Percentiles rank a stretch among this genome's conserved stretches.
These are phyloP conservation scores for Quercus glauca DNA, from an alignment of 306 rosid species.

Conservation along the genomic window DNA sequence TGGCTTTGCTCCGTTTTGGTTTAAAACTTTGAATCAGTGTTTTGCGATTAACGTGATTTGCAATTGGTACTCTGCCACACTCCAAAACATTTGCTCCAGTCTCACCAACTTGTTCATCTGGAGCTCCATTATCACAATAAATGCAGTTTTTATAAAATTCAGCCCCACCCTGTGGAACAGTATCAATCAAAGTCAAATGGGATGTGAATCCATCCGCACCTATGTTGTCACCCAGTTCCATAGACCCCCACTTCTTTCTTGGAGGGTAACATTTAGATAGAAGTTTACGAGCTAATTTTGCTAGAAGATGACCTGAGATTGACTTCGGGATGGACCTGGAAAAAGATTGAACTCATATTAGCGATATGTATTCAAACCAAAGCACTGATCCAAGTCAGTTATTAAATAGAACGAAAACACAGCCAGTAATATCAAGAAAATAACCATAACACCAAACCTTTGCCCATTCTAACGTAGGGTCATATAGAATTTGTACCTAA, in stretches of 20 bases:
- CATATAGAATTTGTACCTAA: background rate
- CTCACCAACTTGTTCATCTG: background rate
- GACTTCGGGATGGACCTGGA: constrained; percentile 13
- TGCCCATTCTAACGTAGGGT: background rate
- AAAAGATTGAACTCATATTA: background rate
- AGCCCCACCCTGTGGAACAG: background rate
- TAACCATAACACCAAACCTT: background rate
- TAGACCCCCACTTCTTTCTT: background rate
- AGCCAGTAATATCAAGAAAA: background rate
- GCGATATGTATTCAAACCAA: background rate
- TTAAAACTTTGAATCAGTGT: background rate
- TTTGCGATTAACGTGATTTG: background rate
- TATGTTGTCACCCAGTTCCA: background rate
- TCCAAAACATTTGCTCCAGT: background rate
- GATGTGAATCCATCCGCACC: background rate
- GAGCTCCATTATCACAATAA: background rate
- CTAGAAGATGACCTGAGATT: constrained; percentile 18
- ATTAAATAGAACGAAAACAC: background rate
- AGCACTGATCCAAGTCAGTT: too few relatives aligned
- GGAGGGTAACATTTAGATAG: constrained; percentile 11
- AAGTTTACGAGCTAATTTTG: constrained; percentile 18
- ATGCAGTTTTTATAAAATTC: background rate
- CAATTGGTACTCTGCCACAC: background rate
- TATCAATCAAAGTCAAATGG: background rate
- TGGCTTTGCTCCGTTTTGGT: background rate